Conservation (phyloP, 805 yeast species). For the Cyberlindnera saturnus region DNA sequence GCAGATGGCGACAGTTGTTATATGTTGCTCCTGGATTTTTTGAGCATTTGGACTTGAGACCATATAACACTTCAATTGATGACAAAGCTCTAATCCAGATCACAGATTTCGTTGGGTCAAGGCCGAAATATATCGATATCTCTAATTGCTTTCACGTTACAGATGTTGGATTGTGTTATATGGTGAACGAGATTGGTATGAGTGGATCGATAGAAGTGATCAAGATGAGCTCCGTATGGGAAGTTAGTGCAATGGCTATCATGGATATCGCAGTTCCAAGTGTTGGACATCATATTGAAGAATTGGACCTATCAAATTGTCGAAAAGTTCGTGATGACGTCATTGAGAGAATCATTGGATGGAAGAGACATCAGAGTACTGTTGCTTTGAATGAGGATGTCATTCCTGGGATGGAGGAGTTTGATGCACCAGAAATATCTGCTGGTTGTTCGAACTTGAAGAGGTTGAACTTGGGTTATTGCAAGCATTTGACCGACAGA, state of each 20-base stretch:
- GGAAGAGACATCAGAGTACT: constrained; percentile 24
- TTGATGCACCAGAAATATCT: constrained; percentile 12
- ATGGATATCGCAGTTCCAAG: constrained; percentile 68
- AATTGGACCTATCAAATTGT: constrained; percentile 65
- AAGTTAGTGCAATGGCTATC: constrained; percentile 72
- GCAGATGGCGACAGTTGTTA: constrained; percentile 63
- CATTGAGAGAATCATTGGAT: constrained; percentile 61
- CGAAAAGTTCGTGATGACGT: constrained; percentile 69
- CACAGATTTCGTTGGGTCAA: constrained; percentile 63
- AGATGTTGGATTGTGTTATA: constrained; percentile 65
- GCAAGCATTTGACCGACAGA: constrained; percentile 68
- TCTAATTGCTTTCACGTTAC: constrained; percentile 75
- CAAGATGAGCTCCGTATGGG: constrained; percentile 69
- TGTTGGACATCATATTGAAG: constrained; percentile 53
- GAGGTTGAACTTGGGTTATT: constrained; percentile 57
- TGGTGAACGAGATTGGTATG: constrained; percentile 67
- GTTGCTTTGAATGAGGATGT: constrained; percentile 17
- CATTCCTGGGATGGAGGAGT: constrained; percentile 27
- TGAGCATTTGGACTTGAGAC: constrained; percentile 47
- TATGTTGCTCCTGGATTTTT: constrained; percentile 50
- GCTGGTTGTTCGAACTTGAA: constrained; percentile 57
- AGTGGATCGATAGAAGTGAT: constrained; percentile 49
- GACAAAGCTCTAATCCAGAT: constrained; percentile 53
- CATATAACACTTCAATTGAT: constrained; percentile 55
- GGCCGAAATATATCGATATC: constrained; percentile 56